phyloP scores from a whole-genome alignment of 2,329 filamentous ascomycete species.

The Fusarium buharicum region DNA sequence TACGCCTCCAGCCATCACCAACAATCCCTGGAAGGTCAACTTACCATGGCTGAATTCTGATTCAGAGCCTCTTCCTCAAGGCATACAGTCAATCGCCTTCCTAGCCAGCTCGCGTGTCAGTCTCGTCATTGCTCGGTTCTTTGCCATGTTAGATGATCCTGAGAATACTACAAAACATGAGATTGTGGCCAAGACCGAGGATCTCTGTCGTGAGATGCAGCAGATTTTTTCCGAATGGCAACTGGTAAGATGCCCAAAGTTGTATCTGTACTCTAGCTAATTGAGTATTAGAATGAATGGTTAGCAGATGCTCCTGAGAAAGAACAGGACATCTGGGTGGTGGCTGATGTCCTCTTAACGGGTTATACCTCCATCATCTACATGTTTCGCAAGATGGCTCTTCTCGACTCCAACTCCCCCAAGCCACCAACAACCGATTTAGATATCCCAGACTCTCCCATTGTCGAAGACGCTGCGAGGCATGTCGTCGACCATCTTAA shows the following conservation, averaged over 20 bases:
- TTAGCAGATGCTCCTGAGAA: constrained; percentile 30
- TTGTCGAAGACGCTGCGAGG: constrained; percentile 44
- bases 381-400: constrained; percentile 49
- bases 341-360: constrained; percentile 46
- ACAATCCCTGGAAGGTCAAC: constrained; percentile 48
- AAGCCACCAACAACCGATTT: constrained; percentile 42
- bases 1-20: constrained; percentile 44
- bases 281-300: constrained; percentile 38
- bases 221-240: constrained; percentile 46
- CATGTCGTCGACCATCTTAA: constrained; percentile 36
- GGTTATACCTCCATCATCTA: constrained; percentile 49
- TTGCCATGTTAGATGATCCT: constrained; percentile 44
- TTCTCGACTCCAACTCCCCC: constrained; percentile 44
- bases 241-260: constrained; percentile 26
- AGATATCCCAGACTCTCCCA: constrained; percentile 46
- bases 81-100: constrained; percentile 43
- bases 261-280: not conserved
- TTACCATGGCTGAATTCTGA: constrained; percentile 46
- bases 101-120: constrained; percentile 46
- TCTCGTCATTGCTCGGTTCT: constrained; percentile 47
- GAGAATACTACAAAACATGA: constrained; percentile 31
- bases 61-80: constrained; percentile 33
- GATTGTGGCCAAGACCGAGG: constrained; percentile 44
- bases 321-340: constrained; percentile 43
- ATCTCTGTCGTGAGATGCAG: constrained; percentile 44